Evolutionary conservation across 2,329 filamentous ascomycete species (phyloP), one percentile per base, ranked within the genome.

Genomic region (Falciphora oryzae): DNA sequence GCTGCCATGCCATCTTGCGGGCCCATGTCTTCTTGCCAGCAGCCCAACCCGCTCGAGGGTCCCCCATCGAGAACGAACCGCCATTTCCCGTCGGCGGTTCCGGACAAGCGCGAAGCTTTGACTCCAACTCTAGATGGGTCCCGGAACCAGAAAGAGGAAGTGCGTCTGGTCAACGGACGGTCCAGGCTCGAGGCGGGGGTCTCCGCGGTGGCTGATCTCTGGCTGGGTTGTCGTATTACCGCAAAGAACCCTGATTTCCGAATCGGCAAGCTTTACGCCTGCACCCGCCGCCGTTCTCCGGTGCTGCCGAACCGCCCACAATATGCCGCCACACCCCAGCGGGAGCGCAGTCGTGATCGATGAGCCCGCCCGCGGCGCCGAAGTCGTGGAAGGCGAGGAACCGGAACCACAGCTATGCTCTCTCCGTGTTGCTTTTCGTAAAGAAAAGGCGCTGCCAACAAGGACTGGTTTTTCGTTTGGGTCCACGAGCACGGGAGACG

Each of bases 71-170:
- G 57, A 57, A 59, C 28, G 65, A 62, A 65, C 64, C 50, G 61
- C 25, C 16, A 72, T 25, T 4, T 53, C 22, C 44, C n/a, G 22
- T 53, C 44, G 2, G 44, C 44, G 65, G 73, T 72, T 70, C 80
- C 84, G 80, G 91, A 94, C 91, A 93, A 94, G 92, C 85, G 83
- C 91, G 81, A 92, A 88, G 82, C 92, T 93, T 92, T 96, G 92
- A 96, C 89, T 81, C 90, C 90, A 92, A 93, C 90, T 85, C 89
- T 75, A 86, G 90, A 92, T 92, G 92, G 90, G 91, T 92, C 91
- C 92, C 83, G 78, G 77, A 70, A 38, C 31, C 18, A 44, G 5
- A 18, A n/a, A 35, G 22, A 53, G 22, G 22, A 5, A 35, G 11
- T 29, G 62, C 62, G 25, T 63, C 56, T 29, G 32, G 25, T 59